Conservation (phyloP, 768 basidiomycete genomes). For the Tulasnella sp. region DNA sequence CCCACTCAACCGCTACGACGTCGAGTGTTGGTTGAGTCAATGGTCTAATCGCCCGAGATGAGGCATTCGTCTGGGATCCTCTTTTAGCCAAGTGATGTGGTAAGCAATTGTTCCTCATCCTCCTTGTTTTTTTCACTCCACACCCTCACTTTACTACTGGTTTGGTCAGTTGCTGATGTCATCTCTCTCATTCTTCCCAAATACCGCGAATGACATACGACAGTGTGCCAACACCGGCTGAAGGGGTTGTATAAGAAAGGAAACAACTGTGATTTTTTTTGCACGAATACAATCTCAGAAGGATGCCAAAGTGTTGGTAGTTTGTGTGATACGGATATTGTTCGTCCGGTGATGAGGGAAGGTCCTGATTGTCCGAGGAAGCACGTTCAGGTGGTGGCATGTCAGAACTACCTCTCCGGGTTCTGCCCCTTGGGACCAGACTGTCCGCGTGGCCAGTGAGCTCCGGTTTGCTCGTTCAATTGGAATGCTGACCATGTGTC, state of each 20-base stretch:
- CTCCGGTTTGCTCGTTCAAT: slow-evolving; percentile 22
- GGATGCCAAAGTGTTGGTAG: slow-evolving; percentile 99
- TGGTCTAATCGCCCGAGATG: too few relatives aligned
- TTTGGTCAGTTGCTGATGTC: too few relatives aligned
- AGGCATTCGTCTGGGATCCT: too few relatives aligned
- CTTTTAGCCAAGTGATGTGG: too few relatives aligned
- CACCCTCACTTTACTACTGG: too few relatives aligned
- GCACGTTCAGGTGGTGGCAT: slow-evolving; percentile 82
- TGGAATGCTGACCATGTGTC: slow-evolving; percentile 13
- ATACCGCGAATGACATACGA: slow-evolving; percentile 26
- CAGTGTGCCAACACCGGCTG: slow-evolving; percentile 95
- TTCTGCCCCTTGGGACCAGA: slow-evolving; percentile 86
- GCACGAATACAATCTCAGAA: slow-evolving; percentile 94
- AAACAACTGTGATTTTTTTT: slow-evolving; percentile 94
- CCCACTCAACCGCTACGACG: too few relatives aligned
- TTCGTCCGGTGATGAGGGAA: slow-evolving; percentile 80
- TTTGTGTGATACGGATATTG: slow-evolving; percentile 96
- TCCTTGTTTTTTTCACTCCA: too few relatives aligned
- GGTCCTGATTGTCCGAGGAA: slow-evolving; percentile 83
- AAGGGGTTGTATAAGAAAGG: slow-evolving; percentile 97
- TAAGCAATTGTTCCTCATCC: too few relatives aligned
- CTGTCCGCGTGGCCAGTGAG: slow-evolving; percentile 81
- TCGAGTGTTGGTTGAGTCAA: too few relatives aligned
- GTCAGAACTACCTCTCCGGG: slow-evolving; percentile 81
- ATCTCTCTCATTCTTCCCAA: too few relatives aligned